These are phyloP conservation scores for Corchorus capsularis DNA, from an alignment of 345 rosid genomes.

Conservation along the genomic window DNA sequence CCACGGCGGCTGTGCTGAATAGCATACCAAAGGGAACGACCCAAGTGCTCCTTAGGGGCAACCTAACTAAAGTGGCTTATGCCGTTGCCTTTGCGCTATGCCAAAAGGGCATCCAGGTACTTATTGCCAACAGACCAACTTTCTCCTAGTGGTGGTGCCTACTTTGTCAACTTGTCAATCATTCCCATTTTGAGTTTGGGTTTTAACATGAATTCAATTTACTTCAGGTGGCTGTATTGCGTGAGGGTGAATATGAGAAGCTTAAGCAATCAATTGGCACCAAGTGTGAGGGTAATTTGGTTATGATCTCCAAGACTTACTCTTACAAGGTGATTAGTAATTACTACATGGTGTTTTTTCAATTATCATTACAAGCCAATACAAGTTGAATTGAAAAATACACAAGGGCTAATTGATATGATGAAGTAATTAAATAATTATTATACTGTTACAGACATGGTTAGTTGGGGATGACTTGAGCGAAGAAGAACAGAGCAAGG, in stretches of 20 bases:
- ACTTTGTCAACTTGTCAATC: not conserved
- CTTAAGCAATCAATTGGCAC: slow-evolving; percentile 34
- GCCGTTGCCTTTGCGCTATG: slow-evolving; percentile 47
- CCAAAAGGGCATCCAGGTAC: slow-evolving; percentile 56
- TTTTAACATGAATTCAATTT: not conserved
- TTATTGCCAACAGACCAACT: not conserved
- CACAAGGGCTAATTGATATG: not conserved
- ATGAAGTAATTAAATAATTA: not conserved
- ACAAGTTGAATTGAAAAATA: not conserved
- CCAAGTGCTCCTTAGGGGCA: slow-evolving; percentile 50
- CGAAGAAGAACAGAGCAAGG: slow-evolving; percentile 43
- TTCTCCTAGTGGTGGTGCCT: not conserved
- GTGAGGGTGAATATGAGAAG: slow-evolving; percentile 36
- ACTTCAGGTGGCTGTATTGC: slow-evolving; percentile 31
- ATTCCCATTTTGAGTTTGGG: too few relatives aligned
- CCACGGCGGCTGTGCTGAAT: slow-evolving; percentile 52
- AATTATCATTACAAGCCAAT: not conserved
- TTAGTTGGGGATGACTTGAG: slow-evolving; percentile 45
- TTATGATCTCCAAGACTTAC: slow-evolving; percentile 32
- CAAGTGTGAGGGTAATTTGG: slow-evolving; percentile 23
- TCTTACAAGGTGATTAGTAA: slow-evolving; percentile 35
- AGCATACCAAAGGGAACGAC: slow-evolving; percentile 57
- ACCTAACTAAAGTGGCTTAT: slow-evolving; percentile 52
- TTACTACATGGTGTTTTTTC: not conserved
- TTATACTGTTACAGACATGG: slow-evolving; percentile 41